Conservation (phyloP, 2,329 filamentous ascomycete genomes). For the Penicillium sp. region DNA sequence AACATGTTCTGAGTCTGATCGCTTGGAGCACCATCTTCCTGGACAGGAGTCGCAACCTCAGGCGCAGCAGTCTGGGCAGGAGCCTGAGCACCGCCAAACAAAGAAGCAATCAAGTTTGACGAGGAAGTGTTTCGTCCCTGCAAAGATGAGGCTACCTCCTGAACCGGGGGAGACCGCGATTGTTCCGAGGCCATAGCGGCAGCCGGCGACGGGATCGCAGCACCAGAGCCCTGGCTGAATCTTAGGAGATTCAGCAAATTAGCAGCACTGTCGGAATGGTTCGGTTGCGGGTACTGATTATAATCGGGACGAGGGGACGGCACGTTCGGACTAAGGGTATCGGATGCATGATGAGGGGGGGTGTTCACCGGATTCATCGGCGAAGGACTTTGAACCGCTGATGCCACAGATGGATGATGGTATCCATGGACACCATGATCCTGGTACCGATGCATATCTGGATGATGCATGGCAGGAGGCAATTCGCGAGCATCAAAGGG, state of each 20-base stretch:
- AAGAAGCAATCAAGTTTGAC: conserved; percentile 58
- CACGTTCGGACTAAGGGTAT: conserved; percentile 59
- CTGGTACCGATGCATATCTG: conserved; percentile 26
- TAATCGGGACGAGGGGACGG: conserved; percentile 45
- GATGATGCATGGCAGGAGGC: conserved; percentile 1
- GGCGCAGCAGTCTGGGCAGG: conserved; percentile 28
- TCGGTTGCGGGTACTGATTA: conserved; percentile 38
- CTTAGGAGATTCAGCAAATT: conserved; percentile 66
- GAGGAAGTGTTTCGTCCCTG: conserved; percentile 50
- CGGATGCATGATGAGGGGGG: conserved; percentile 58
- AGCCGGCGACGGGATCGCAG: conserved; percentile 22
- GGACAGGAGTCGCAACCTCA: conserved; percentile 14
- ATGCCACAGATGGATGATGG: conserved; percentile 59
- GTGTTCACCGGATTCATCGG: conserved; percentile 25
- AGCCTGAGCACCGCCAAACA: conserved; percentile 49
- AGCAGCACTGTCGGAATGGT: conserved; percentile 52
- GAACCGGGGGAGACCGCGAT: conserved; percentile 27
- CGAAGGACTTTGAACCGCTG: conserved; percentile 58
- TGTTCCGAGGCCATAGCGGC: conserved; percentile 20
- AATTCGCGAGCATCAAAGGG: conserved; percentile 27
- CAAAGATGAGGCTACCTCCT: conserved; percentile 25
- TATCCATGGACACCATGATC: conserved; percentile 44
- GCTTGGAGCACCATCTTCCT: conserved; percentile 22
- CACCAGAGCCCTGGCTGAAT: conserved; percentile 54
- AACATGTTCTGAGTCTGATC: conserved; percentile 81